phyloP scores from a whole-genome alignment of 371 early-diverging fungal species.

The Mucor racemosus region DNA sequence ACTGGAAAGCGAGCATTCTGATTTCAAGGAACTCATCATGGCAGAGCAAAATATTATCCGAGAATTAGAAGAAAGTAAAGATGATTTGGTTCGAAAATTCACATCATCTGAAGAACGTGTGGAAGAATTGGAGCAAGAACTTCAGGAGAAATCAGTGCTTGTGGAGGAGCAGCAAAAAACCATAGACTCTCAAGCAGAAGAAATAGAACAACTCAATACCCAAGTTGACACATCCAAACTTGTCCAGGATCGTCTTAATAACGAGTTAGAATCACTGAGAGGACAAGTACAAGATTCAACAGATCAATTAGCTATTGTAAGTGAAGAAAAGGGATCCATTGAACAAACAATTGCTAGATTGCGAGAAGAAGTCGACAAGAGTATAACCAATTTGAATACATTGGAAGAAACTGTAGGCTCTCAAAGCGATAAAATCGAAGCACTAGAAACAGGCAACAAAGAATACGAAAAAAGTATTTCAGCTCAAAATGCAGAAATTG shows the following conservation, averaged over 20 bases:
- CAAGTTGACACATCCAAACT: constrained; percentile 17
- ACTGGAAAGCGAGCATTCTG: constrained; percentile 56
- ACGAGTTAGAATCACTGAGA: constrained; percentile 10
- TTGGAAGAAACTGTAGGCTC: not conserved
- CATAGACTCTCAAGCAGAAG: constrained; percentile 58
- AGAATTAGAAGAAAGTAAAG: constrained; percentile 63
- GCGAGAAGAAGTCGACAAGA: not conserved
- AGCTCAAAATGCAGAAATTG: constrained; percentile 8
- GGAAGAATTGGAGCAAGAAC: constrained; percentile 25
- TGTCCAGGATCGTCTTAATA: constrained; percentile 1
- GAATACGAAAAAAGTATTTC: not conserved
- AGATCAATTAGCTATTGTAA: not conserved
- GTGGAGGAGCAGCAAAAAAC: constrained; percentile 11
- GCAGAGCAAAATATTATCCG: constrained; percentile 50
- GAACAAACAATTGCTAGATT: not conserved
- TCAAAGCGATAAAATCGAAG: constrained; percentile 2
- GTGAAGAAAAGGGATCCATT: not conserved
- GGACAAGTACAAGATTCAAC: not conserved
- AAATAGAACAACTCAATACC: constrained; percentile 8
- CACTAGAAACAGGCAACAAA: constrained; percentile 3
- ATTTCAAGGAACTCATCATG: constrained; percentile 48
- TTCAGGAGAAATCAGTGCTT: constrained; percentile 8
- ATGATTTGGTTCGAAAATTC: constrained; percentile 66
- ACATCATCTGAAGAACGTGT: constrained; percentile 56
- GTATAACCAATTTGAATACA: not conserved